Percentiles rank a stretch among this genome's conserved stretches.
phyloP scores from a whole-genome alignment of 306 rosid species.

The Hippophae gyantsensis region DNA sequence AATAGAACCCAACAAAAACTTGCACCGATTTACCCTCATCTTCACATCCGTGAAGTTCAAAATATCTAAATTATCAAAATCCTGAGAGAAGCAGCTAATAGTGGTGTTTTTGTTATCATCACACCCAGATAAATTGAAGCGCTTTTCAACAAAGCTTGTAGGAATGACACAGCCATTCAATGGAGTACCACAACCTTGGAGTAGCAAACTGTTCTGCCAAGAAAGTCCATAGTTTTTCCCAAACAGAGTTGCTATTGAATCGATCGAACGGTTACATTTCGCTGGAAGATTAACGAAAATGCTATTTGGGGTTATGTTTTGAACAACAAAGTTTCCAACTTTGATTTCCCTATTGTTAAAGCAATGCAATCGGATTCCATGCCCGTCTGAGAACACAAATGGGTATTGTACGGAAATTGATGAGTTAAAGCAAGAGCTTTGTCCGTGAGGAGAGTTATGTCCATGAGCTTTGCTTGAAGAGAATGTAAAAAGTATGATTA shows the following conservation, averaged over 20 bases:
- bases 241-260: conserved; percentile 33
- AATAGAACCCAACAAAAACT: conserved; percentile 39
- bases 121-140: conserved; percentile 16
- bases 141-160: conserved; percentile 21
- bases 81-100: conserved; percentile 38
- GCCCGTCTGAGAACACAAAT: conserved; percentile 49
- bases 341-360: not conserved
- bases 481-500: conserved; percentile 20
- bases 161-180: conserved; percentile 33
- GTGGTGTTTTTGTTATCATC: conserved; percentile 11
- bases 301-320: conserved; percentile 33
- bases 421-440: conserved; percentile 21
- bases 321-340: conserved; percentile 33
- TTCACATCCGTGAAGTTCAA: conserved; percentile 4
- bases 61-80: not conserved
- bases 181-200: conserved; percentile 29
- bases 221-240: conserved; percentile 27
- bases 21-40: conserved; percentile 8
- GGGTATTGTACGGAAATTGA: conserved; percentile 33
- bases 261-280: conserved; percentile 32
- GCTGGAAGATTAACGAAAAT: conserved; percentile 43
- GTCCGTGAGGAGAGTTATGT: conserved; percentile 3
- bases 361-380: conserved; percentile 37
- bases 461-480: conserved; percentile 27
- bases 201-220: conserved; percentile 41